Percentiles rank a stretch among this genome's conserved stretches.
Conservation (phyloP, 2,329 filamentous ascomycete genomes). For the Stagonosporopsis tanaceti region DNA sequence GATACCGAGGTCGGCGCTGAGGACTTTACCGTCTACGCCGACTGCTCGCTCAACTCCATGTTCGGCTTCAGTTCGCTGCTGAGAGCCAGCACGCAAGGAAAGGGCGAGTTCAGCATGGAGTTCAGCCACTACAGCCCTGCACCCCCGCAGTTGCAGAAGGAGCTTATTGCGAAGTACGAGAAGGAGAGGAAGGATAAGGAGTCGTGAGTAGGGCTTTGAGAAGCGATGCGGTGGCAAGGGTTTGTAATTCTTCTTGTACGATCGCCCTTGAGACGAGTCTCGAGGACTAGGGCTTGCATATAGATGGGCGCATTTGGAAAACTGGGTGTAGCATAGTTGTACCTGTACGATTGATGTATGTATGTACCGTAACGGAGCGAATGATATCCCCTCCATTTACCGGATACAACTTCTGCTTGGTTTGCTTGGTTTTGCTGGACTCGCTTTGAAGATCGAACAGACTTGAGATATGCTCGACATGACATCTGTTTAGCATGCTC, state of each 20-base stretch:
- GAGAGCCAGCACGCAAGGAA: slow-evolving; percentile 92
- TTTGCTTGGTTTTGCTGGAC: background rate
- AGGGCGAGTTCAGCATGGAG: slow-evolving; percentile 99
- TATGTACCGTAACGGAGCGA: slow-evolving; percentile 10
- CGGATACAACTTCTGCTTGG: background rate
- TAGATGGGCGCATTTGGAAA: slow-evolving; percentile 29
- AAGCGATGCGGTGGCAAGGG: background rate
- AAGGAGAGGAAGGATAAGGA: slow-evolving; percentile 71
- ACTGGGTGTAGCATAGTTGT: slow-evolving; percentile 24
- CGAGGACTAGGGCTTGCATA: slow-evolving; percentile 28
- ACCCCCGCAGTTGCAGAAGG: slow-evolving; percentile 86
- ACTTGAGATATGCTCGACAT: background rate
- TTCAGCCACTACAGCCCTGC: slow-evolving; percentile 95
- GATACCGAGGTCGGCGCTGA: slow-evolving; percentile 94
- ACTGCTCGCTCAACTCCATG: slow-evolving; percentile 96
- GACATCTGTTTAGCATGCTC: background rate
- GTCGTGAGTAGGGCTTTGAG: slow-evolving; percentile 55
- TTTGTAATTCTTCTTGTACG: slow-evolving; percentile 9
- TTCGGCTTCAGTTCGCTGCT: slow-evolving; percentile 95
- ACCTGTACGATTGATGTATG: slow-evolving; percentile 27
- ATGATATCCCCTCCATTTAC: slow-evolving; percentile 26
- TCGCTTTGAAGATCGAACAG: background rate
- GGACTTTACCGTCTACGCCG: slow-evolving; percentile 90
- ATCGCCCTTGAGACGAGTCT: background rate
- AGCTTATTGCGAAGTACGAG: slow-evolving; percentile 72